phyloP scores from a whole-genome alignment of 148 eudicot genomes.

The Rhododendron simsii region DNA sequence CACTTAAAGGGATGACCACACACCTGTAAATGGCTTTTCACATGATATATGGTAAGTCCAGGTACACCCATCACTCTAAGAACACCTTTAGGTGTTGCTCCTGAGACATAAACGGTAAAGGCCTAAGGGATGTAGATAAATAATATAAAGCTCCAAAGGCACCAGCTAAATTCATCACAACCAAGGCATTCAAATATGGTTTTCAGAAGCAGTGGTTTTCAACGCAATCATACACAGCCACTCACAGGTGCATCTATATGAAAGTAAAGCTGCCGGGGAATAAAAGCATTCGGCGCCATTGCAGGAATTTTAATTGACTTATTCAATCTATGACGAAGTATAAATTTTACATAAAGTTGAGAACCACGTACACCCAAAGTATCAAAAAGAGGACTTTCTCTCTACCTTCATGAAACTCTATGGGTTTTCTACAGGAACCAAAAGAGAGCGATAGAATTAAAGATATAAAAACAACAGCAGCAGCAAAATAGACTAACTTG shows the following conservation, averaged over 20 bases:
- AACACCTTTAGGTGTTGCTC: slow-evolving; percentile 83
- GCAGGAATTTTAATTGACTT: neutral
- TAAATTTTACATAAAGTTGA: neutral
- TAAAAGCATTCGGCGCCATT: neutral
- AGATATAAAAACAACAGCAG: neutral
- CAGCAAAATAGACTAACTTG: neutral
- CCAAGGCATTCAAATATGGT: neutral
- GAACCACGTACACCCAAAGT: neutral
- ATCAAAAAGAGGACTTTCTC: neutral
- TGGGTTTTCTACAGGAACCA: neutral
- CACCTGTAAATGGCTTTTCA: slow-evolving; percentile 86
- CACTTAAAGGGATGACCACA: slow-evolving; percentile 6
- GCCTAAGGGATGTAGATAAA: neutral
- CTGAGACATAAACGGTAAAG: slow-evolving; percentile 23
- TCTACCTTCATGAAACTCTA: neutral
- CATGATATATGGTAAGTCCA: slow-evolving; percentile 74
- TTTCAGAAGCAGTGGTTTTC: neutral
- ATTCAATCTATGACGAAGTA: neutral
- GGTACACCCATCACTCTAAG: slow-evolving; percentile 77
- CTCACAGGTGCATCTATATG: neutral
- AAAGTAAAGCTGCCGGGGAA: neutral
- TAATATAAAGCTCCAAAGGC: neutral
- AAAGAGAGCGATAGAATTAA: neutral
- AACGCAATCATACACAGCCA: neutral
- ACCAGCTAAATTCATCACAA: neutral